These are phyloP conservation scores for Hyphopichia khmerensis DNA, from an alignment of 1,139 yeast genomes.

Conservation along the genomic window DNA sequence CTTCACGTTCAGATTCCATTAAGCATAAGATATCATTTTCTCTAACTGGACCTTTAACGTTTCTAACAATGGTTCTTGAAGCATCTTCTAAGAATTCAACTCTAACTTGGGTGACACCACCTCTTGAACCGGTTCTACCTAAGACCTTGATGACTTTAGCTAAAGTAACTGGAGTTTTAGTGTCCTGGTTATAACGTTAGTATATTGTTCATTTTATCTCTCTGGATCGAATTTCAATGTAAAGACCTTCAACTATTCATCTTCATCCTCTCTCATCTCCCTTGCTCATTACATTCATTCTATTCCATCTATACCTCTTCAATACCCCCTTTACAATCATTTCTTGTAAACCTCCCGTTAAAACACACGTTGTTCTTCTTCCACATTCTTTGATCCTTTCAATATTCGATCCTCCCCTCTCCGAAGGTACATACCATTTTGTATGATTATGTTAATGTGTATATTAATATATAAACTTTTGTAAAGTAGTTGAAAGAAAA, in stretches of 20 bases:
- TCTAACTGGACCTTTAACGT: constrained; percentile 99
- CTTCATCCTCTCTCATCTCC: too few relatives aligned
- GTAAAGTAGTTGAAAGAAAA: background rate
- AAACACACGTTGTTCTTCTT: too few relatives aligned
- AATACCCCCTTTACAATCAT: too few relatives aligned
- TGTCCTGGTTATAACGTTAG: constrained; percentile 43
- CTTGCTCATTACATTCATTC: too few relatives aligned
- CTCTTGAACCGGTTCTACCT: constrained; percentile 99
- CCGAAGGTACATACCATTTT: constrained; percentile 21
- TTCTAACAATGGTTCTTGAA: constrained; percentile 98
- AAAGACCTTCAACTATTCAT: too few relatives aligned
- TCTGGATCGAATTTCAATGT: too few relatives aligned
- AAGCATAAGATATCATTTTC: constrained; percentile 98
- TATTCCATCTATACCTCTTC: too few relatives aligned
- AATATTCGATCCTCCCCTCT: too few relatives aligned
- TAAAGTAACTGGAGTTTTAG: constrained; percentile 96
- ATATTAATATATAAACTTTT: constrained; percentile 12
- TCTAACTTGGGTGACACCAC: constrained; percentile 99
- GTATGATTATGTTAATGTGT: constrained; percentile 10
- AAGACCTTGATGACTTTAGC: constrained; percentile 99
- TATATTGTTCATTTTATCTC: constrained; percentile 1
- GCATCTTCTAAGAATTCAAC: constrained; percentile 99
- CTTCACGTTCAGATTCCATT: constrained; percentile 99
- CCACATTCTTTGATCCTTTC: too few relatives aligned
- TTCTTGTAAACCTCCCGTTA: too few relatives aligned